Evolutionary conservation across 805 yeast species (phyloP).

Genomic region (Candida maesae): DNA sequence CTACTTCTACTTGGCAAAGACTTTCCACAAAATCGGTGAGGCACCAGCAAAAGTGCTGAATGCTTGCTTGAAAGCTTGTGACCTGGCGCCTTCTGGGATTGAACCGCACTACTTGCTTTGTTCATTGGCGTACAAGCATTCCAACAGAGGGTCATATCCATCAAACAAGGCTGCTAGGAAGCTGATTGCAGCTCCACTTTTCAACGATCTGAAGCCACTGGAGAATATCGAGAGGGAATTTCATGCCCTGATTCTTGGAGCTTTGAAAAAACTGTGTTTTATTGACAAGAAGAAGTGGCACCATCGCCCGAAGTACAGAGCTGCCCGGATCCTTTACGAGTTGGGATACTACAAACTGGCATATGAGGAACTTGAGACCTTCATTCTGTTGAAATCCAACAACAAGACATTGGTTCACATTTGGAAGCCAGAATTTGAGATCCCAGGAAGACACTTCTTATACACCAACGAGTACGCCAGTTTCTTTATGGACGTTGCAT

Average conservation of each 20-base stretch:
- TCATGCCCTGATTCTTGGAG: slow-evolving; percentile 40
- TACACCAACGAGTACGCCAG: slow-evolving; percentile 67
- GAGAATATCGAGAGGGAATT: slow-evolving; percentile 20
- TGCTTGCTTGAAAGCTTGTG: slow-evolving; percentile 42
- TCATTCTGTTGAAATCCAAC: slow-evolving; percentile 63
- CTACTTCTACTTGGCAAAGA: slow-evolving; percentile 54
- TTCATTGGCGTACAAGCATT: slow-evolving; percentile 55
- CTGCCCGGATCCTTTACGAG: slow-evolving; percentile 58
- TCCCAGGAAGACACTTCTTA: slow-evolving; percentile 90
- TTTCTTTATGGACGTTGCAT: slow-evolving; percentile 56
- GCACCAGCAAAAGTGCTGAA: slow-evolving; percentile 35
- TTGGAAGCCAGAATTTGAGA: slow-evolving; percentile 91
- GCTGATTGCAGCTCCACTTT: slow-evolving; percentile 32
- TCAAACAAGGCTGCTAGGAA: slow-evolving; percentile 35
- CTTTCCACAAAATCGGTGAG: slow-evolving; percentile 46
- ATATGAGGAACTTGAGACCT: slow-evolving; percentile 53
- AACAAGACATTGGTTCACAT: slow-evolving; percentile 73
- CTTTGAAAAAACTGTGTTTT: slow-evolving; percentile 44
- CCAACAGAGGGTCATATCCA: slow-evolving; percentile 33
- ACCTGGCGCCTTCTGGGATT: slow-evolving; percentile 38
- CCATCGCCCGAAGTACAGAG: slow-evolving; percentile 73
- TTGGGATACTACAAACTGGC: slow-evolving; percentile 53
- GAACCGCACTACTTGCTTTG: slow-evolving; percentile 77
- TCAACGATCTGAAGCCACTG: slow-evolving; percentile 15
- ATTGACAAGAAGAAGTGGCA: slow-evolving; percentile 89